Evolutionary conservation across 2,329 filamentous ascomycete genomes (phyloP), one percentile per base, ranked within the genome.

Genomic region (Sclerotinia glacialis): DNA sequence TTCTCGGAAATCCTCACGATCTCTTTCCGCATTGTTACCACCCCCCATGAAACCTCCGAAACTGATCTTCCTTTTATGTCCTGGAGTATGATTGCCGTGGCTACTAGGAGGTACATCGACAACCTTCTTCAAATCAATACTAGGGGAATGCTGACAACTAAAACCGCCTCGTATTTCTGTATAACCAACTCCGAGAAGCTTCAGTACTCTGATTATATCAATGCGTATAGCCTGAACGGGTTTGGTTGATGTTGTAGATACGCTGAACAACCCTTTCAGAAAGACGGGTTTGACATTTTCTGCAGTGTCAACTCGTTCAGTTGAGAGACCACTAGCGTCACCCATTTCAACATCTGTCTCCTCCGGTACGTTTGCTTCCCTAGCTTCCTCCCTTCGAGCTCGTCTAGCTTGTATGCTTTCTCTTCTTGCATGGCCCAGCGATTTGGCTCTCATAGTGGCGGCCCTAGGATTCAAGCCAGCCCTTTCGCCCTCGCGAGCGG

Each of bases 241-340:
- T 76, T 96, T 96, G 75, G 89, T 95, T 67, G 93, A 97, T 8
- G 95, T 99, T 0, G 95, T 99, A 5, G 92, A 96, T 64, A 98
- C 95, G 74, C 94, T 98, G 80, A 99, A 98, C 23, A 99, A 83
- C 5, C 95, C 95, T 78, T 98, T 99, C 67, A 99, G 85, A 77
- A 90, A 98, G 3, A 98, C 95, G 0, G 95, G 95, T 77, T 97
- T 97, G 64, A 94, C 89, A 68, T 94, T 86, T 71, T 96, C 92
- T 6, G 90, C 88, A 71, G 86, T 87, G 69, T 86, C 84, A 12
- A 89, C 77, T 31, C 85, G 80, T 50, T 89, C 86, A 2, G 83
- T 86, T 11, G 86, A 89, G 37, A 83, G 78, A 4, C 85, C 85
- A 67, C 85, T 88, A 44, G 82, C 81, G 67, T 87, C 84, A 23